Evolutionary conservation across 176 grass and related monocot species (phyloP), one percentile per base, ranked within the genome.

Genomic region (Musa troglodytarum): DNA sequence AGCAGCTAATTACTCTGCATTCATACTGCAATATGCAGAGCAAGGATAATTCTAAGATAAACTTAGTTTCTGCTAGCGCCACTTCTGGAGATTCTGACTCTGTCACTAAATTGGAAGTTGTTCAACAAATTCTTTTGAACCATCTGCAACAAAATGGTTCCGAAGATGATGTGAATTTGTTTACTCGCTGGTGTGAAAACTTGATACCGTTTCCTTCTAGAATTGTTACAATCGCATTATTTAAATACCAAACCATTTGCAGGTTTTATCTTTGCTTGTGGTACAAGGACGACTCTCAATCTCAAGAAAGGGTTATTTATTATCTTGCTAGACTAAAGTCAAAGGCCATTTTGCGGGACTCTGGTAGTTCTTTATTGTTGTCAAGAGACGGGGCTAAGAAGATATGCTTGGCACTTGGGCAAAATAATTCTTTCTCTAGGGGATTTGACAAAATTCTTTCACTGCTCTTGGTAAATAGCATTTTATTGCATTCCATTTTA

Each of bases 191-290:
- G 96, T 99, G 80, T 74, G 84, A 76, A 25, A 22, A 51, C 43
- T 25, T 53, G 15, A 50, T 20, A 11, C 49, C 53, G 51, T 15
- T 10, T 56, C 52, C 51, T 13, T 56, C 22, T 28, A 28, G 25
- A 56, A 26, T 54, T 29, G 5, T 57, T 55, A 56, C 52, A 17
- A 51, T 57, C 28, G 19, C 22, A 20, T 74, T 11, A 28, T 15
- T 56, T 28, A 19, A 56, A 9, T 74, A 15, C 16, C 11, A 43
- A 56, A 56, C 26, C 3, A 23, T 65, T 50, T 82, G 65, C 86
- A 99, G 96, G 96, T 99, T 94, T 74, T 89, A 99, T 85, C 76
- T 99, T 67, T 99, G 88, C 83, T 81, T 87, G 85, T 99, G 96
- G 96, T 88, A 89, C 85, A 99, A 99, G 86, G 90, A 94, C 63